phyloP scores from a whole-genome alignment of 768 basidiomycete species.

The Russula sp. region DNA sequence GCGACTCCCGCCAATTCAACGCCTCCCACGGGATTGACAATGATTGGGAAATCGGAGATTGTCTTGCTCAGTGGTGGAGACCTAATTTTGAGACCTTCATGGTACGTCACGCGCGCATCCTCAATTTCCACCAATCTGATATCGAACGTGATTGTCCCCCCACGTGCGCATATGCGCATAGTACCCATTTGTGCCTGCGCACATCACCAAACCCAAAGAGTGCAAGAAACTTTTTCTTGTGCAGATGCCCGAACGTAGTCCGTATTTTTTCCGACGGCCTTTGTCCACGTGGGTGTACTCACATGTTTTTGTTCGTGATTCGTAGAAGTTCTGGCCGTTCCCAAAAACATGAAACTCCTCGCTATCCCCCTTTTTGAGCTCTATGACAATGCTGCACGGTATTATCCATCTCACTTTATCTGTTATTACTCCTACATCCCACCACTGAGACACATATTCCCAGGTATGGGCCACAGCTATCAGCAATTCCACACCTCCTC shows the following conservation, averaged over 20 bases:
- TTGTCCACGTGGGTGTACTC: background rate
- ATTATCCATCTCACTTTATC: conserved; percentile 21
- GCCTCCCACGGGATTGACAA: conserved; percentile 70
- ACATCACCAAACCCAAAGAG: conserved; percentile 97
- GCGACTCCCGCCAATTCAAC: conserved; percentile 67
- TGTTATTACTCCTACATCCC: background rate
- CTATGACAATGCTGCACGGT: conserved; percentile 94
- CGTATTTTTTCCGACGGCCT: conserved; percentile 28
- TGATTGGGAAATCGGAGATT: conserved; percentile 96
- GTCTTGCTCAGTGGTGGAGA: conserved; percentile 97
- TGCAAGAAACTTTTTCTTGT: conserved; percentile 95
- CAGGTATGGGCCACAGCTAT: conserved; percentile 88
- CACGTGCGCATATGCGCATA: conserved; percentile 34
- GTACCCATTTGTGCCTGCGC: conserved; percentile 93
- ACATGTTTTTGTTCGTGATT: background rate
- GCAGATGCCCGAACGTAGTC: conserved; percentile 91
- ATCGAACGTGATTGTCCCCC: background rate
- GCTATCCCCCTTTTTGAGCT: conserved; percentile 96
- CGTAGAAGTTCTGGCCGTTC: conserved; percentile 89
- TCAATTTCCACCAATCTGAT: background rate
- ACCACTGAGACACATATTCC: background rate
- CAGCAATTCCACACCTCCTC: conserved; percentile 87
- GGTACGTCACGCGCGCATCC: conserved; percentile 43
- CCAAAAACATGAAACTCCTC: conserved; percentile 97
- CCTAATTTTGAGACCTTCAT: conserved; percentile 99